Percentiles rank a stretch among this genome's conserved stretches.
These are phyloP conservation scores for Apiotrichum gracile DNA, from an alignment of 1,284 basidiomycete genomes.

Conservation along the genomic window DNA sequence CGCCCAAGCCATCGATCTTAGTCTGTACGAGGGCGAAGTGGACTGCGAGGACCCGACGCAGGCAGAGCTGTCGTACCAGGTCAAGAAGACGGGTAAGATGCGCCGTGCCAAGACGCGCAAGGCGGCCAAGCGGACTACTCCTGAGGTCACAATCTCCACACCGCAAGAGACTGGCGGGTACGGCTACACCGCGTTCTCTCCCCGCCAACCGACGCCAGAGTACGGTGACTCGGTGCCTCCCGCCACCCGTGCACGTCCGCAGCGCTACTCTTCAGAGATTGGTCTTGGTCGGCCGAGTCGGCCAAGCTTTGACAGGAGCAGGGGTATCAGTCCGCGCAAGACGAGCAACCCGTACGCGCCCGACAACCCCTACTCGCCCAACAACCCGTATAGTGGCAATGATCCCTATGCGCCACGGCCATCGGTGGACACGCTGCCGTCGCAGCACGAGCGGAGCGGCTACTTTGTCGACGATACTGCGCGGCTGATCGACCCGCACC, in stretches of 20 bases:
- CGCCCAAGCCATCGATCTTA: constrained; percentile 55
- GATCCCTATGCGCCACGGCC: not conserved
- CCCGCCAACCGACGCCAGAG: too few relatives aligned
- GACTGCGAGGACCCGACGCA: constrained; percentile 66
- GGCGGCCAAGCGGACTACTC: constrained; percentile 21
- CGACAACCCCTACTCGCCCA: not conserved
- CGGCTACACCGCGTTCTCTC: too few relatives aligned
- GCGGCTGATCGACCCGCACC: constrained; percentile 9
- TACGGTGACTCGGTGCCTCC: too few relatives aligned
- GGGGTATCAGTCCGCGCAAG: too few relatives aligned
- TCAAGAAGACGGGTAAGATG: constrained; percentile 65
- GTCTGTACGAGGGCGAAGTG: constrained; percentile 75
- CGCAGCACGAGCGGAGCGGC: not conserved
- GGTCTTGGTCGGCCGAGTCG: not conserved
- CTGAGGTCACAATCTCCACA: too few relatives aligned
- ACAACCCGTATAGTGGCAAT: not conserved
- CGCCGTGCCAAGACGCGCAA: constrained; percentile 55
- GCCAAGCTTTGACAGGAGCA: too few relatives aligned
- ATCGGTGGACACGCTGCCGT: not conserved
- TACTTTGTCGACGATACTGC: not conserved
- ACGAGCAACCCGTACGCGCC: too few relatives aligned
- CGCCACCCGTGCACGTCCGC: too few relatives aligned
- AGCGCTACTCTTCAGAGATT: not conserved
- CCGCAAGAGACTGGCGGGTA: not conserved
- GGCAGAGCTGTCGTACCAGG: constrained; percentile 55